A percentile compares a stretch with the other conserved stretches of the same genome.
phyloP scores from a whole-genome alignment of 2,329 filamentous ascomycete genomes.

The Botrytis aclada region DNA sequence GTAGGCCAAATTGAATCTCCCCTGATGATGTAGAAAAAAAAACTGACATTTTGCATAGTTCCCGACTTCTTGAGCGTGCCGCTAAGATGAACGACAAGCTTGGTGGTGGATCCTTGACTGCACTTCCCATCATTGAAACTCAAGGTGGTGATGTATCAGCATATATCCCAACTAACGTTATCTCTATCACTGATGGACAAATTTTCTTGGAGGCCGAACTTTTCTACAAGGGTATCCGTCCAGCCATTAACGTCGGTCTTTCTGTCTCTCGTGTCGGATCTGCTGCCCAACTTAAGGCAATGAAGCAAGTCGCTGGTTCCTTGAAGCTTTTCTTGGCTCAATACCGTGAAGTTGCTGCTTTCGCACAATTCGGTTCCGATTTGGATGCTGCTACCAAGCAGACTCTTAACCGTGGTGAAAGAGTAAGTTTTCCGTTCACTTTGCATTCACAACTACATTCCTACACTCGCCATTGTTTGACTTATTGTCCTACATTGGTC shows the following conservation, averaged over 20 bases:
- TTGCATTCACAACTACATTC: neutral
- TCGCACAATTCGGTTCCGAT: slow-evolving; percentile 99
- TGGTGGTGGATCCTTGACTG: slow-evolving; percentile 94
- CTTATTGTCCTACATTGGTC: neutral
- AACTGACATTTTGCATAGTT: slow-evolving; percentile 41
- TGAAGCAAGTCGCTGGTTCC: slow-evolving; percentile 99
- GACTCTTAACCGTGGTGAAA: slow-evolving; percentile 96
- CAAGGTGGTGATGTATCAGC: slow-evolving; percentile 99
- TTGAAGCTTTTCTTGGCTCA: slow-evolving; percentile 99
- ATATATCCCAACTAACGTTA: slow-evolving; percentile 99
- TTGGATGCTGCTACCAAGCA: slow-evolving; percentile 98
- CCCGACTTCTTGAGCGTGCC: slow-evolving; percentile 97
- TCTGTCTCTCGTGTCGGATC: slow-evolving; percentile 99
- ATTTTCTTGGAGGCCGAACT: slow-evolving; percentile 99
- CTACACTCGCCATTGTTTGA: neutral
- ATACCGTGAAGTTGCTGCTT: slow-evolving; percentile 99
- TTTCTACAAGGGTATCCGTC: slow-evolving; percentile 99
- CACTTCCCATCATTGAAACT: slow-evolving; percentile 97
- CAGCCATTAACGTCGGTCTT: slow-evolving; percentile 99
- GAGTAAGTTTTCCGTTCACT: slow-evolving; percentile 59
- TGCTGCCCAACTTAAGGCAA: slow-evolving; percentile 98
- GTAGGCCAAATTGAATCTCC: too few species aligned
- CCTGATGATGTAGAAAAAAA: neutral
- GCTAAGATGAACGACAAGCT: slow-evolving; percentile 98
- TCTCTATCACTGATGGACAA: slow-evolving; percentile 99